phyloP scores from a whole-genome alignment of 78 protist species.

The Salpingoeca rosetta region DNA sequence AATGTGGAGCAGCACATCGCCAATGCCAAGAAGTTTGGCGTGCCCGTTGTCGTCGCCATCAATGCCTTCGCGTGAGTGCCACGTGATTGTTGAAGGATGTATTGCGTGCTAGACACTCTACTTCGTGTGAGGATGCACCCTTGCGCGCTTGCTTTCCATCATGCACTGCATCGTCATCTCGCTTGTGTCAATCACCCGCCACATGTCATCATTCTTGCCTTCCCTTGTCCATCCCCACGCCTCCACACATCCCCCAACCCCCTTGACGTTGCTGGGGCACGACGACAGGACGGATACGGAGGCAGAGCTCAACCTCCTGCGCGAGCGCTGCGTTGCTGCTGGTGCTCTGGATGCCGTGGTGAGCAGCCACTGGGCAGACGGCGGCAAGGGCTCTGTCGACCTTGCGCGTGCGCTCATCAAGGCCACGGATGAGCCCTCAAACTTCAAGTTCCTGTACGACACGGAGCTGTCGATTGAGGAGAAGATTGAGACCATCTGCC shows the following conservation, averaged over 20 bases:
- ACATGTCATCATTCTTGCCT: background rate
- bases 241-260: background rate
- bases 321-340: constrained; percentile 28
- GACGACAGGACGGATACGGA: constrained; percentile 41
- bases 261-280: background rate
- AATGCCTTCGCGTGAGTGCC: constrained; percentile 49
- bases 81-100: constrained; percentile 10
- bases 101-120: background rate
- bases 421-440: constrained; percentile 52
- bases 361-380: constrained; percentile 81
- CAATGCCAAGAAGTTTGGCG: constrained; percentile 64
- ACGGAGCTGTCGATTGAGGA: constrained; percentile 65
- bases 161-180: background rate
- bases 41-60: constrained; percentile 82
- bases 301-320: constrained; percentile 49
- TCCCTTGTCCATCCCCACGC: background rate
- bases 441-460: constrained; percentile 74
- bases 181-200: too few species aligned
- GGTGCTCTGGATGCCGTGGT: constrained; percentile 81
- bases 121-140: too few species aligned
- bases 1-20: constrained; percentile 36
- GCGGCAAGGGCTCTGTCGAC: constrained; percentile 77
- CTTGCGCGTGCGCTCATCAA: constrained; percentile 68
- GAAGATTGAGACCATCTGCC: constrained; percentile 70
- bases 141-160: background rate